Evolutionary conservation across 768 basidiomycete genomes (phyloP), one percentile per base, ranked within the genome.

Genomic region (Mycena kentingensis): DNA sequence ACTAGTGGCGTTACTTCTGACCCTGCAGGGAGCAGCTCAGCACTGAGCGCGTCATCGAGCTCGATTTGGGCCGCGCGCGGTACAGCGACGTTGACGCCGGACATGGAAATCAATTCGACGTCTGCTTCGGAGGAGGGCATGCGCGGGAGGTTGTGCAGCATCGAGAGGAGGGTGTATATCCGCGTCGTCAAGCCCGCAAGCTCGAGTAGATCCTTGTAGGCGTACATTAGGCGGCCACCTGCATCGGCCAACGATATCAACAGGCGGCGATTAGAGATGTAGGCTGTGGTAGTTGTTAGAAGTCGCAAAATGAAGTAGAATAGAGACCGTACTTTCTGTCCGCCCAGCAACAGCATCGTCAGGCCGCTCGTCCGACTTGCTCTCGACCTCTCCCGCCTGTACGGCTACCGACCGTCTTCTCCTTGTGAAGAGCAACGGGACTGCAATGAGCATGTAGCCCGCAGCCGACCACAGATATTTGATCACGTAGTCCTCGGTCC

Each of bases 401-500:
- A 54, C 65, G 21, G 55, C 61, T 8, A 67, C 56, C 8, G 71
- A 73, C 21, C 75, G 74, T 44, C 74, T 71, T 13, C 70, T 74
- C 16, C 84, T 76, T 0, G 87, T 89, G 62, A 90, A 84, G 32
- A 96, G 73, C 18, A 96, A 78, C 0, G 95, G 96, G 1, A 98
- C 86, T 7, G 93, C 90, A 64, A 98, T 98, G 19, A 98, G 78
- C 4, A 79, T 80, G 67, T 98, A 98, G 0, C 96, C 96, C 4
- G 85, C 86, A 1, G 94, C 94, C 10, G 90, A 93, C 95, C 93
- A 97, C 8, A 91, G 73, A 67, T 97, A 98, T 68, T 97, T 97
- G 77, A 97, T 93, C 18, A 97, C 88, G 60, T 92, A 94, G 72
- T 97, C 95, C 65, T 97, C 95, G 0, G 91, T 97, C 94, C 90